These are phyloP conservation scores for Cytospora schulzeri DNA, from an alignment of 2,329 filamentous ascomycete species.

Conservation along the genomic window DNA sequence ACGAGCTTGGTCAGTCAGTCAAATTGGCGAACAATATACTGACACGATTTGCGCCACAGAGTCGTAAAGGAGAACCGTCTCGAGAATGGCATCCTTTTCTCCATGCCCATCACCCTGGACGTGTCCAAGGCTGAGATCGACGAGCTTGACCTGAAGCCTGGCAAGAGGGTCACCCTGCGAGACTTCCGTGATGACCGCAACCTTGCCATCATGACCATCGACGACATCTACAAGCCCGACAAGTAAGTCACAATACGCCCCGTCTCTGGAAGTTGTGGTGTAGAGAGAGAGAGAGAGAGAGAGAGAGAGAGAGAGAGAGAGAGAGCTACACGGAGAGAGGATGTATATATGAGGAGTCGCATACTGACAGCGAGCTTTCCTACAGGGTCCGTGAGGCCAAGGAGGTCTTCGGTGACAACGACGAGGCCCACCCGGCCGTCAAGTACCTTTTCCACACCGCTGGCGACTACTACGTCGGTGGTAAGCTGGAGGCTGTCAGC, in stretches of 20 bases:
- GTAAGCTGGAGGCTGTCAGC: slow-evolving; percentile 94
- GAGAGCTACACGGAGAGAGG: too few relatives aligned
- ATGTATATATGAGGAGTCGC: too few relatives aligned
- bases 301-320: too few relatives aligned
- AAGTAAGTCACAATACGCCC: slow-evolving; percentile 65
- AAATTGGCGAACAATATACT: slow-evolving; percentile 7
- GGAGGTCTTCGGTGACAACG: slow-evolving; percentile 87
- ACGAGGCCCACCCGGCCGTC: slow-evolving; percentile 85
- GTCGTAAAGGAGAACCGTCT: slow-evolving; percentile 90
- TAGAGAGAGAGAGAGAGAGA: background rate
- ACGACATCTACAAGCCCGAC: slow-evolving; percentile 93
- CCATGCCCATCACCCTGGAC: slow-evolving; percentile 96
- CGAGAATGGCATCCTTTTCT: slow-evolving; percentile 86
- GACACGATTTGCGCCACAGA: slow-evolving; percentile 46
- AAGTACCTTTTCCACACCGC: slow-evolving; percentile 83
- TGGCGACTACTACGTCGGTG: slow-evolving; percentile 89
- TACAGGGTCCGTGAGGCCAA: slow-evolving; percentile 81
- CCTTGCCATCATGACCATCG: slow-evolving; percentile 91
- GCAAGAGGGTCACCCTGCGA: slow-evolving; percentile 81
- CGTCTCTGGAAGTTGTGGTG: background rate
- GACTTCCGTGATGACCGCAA: slow-evolving; percentile 97
- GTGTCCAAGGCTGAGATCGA: slow-evolving; percentile 75
- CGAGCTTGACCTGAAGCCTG: slow-evolving; percentile 73
- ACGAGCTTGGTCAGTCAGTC: too few relatives aligned
- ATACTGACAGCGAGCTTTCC: slow-evolving; percentile 31